Evolutionary conservation across 805 yeast species (phyloP).

Genomic region (Starmera amethionina): DNA sequence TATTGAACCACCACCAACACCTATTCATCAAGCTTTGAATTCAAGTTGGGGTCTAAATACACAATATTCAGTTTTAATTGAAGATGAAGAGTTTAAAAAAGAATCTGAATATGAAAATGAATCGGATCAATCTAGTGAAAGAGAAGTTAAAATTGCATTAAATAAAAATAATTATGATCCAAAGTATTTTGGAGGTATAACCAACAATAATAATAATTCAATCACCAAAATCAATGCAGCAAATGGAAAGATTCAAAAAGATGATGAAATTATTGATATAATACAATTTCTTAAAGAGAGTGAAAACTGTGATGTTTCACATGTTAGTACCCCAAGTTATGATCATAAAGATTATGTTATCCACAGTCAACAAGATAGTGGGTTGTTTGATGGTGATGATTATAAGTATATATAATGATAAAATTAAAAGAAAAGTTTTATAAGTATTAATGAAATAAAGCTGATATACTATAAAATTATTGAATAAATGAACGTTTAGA

Average conservation of each 20-base stretch:
- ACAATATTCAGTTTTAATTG: neutral
- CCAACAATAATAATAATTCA: neutral
- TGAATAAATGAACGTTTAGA: too few species aligned
- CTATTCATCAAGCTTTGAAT: neutral
- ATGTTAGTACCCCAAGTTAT: conserved; percentile 5
- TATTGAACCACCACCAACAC: conserved; percentile 4
- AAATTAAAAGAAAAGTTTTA: neutral
- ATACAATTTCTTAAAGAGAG: conserved; percentile 15
- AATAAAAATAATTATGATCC: too few species aligned
- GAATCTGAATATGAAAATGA: too few species aligned
- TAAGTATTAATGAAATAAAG: neutral
- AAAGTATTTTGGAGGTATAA: too few species aligned
- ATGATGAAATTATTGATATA: conserved; percentile 5
- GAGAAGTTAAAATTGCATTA: too few species aligned
- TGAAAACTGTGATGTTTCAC: conserved; percentile 2
- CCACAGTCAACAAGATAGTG: conserved; percentile 2
- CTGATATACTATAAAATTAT: too few species aligned
- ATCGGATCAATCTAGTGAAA: too few species aligned
- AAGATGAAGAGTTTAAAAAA: neutral
- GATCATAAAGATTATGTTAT: conserved; percentile 6
- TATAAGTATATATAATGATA: neutral
- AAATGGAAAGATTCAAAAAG: neutral
- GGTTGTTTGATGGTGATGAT: neutral
- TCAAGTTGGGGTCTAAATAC: neutral
- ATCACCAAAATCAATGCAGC: neutral